Base-by-base conservation (phyloP, 441 rosid genomes). In the Biscutella laevigata region DNA sequence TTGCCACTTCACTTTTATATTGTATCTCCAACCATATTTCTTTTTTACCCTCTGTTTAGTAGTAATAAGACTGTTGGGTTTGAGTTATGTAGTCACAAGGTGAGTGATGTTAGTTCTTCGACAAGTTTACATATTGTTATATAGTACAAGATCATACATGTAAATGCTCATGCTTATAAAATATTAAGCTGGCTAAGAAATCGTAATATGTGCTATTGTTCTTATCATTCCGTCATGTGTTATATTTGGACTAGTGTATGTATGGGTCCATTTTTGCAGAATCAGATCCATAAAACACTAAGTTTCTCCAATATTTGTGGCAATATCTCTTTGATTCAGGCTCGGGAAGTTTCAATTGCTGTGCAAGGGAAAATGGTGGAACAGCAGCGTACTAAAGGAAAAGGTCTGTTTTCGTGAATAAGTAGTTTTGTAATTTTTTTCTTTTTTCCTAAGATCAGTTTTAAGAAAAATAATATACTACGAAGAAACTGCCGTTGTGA, bases 331-430 rank as follows among this genome's bases (percentile, higher is more conserved):
- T 11, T 56, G 41, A 42, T 55, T 70, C 82, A 94, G 99, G 95
- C 92, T 66, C 97, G 97, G 28, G 99, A 94, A 58, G 96, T 86
- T 66, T 88, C 84, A 66, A 83, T 90, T 73, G 79, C 83, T 22
- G 83, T 72, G 37, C 97, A 87, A 69, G 95, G 97, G 41, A 87
- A 94, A 74, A 69, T 75, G 66, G 96, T 94, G 44, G 99, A 94
- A 70, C 82, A 59, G 43, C 99, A 94, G 74, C 97, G 99, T 28
- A 83, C 81, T 77, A 89, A 83, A 69, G 77, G 97, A 73, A 94
- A 81, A 94, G 91, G 99, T 94, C 29, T 64, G 77, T 46, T 69
- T 6, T 34, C 43, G 19, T 30, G 11, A 45, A 33, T 5, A 32
- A 26, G 4, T 44, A 24, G 50, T 32, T 36, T 53, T 59, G 24